Conservation (phyloP, 2,329 filamentous ascomycete genomes). For the Sporothrix humicola region DNA sequence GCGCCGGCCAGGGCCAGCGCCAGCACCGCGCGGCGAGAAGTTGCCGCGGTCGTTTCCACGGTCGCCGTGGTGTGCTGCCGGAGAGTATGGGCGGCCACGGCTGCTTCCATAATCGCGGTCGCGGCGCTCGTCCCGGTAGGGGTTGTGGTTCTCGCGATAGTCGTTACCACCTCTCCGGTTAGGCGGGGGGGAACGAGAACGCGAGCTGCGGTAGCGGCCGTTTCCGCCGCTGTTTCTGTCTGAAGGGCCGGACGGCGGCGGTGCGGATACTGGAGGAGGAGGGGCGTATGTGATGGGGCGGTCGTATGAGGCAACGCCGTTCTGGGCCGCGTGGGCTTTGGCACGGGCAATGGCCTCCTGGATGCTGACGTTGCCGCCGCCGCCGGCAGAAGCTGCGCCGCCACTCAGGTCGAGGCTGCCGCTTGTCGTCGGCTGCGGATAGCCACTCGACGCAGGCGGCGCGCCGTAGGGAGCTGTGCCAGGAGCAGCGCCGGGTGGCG, state of each 20-base stretch:
- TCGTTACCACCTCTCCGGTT: conserved; percentile 66
- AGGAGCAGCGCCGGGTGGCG: conserved; percentile 37
- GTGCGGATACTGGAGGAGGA: conserved; percentile 41
- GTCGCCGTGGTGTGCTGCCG: conserved; percentile 43
- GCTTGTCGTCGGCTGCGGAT: conserved; percentile 71
- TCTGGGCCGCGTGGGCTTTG: conserved; percentile 79
- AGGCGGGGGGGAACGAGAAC: conserved; percentile 72
- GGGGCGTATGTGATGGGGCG: conserved; percentile 56
- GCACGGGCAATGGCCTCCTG: conserved; percentile 85
- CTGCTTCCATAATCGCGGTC: conserved; percentile 58
- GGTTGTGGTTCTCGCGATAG: conserved; percentile 56
- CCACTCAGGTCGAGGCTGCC: conserved; percentile 77
- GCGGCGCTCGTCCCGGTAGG: conserved; percentile 48
- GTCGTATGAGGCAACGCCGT: conserved; percentile 70
- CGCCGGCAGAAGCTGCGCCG: conserved; percentile 70
- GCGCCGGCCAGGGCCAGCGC: conserved; percentile 49
- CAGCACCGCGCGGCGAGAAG: conserved; percentile 63
- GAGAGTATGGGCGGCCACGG: conserved; percentile 42
- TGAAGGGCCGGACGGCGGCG: conserved; percentile 41
- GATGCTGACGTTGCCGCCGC: conserved; percentile 81
- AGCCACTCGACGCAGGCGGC: conserved; percentile 38
- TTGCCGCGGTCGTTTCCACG: conserved; percentile 47
- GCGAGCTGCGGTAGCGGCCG: conserved; percentile 67
- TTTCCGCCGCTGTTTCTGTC: conserved; percentile 41
- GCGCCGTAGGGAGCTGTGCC: conserved; percentile 30